These are phyloP conservation scores for Ilyonectria robusta DNA, from an alignment of 2,329 filamentous ascomycete species.

Conservation along the genomic window DNA sequence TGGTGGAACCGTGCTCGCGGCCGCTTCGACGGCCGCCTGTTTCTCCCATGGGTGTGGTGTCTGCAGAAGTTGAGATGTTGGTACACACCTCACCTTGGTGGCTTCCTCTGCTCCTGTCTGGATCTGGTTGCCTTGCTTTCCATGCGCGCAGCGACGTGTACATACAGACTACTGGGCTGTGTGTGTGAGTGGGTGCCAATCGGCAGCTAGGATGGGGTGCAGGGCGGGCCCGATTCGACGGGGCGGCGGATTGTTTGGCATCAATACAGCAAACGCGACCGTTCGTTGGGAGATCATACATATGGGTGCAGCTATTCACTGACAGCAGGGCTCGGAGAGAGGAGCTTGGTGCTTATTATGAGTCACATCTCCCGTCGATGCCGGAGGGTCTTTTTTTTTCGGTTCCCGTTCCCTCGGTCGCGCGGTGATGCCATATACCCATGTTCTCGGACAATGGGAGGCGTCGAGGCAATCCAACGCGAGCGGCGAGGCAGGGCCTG, in stretches of 20 bases:
- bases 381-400: conserved; percentile 22
- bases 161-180: conserved; percentile 35
- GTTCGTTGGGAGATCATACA: conserved; percentile 47
- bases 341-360: conserved; percentile 40
- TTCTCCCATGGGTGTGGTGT: conserved; percentile 28
- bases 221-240: conserved; percentile 47
- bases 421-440: neutral
- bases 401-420: conserved; percentile 10
- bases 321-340: conserved; percentile 37
- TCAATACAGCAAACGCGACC: conserved; percentile 48
- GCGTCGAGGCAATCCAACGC: conserved; percentile 21
- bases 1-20: conserved; percentile 34
- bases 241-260: conserved; percentile 49
- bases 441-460: conserved; percentile 3
- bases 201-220: conserved; percentile 44
- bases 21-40: conserved; percentile 30
- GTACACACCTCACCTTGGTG: conserved; percentile 42
- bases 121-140: conserved; percentile 25
- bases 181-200: conserved; percentile 46
- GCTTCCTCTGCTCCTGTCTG: conserved; percentile 28
- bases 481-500: conserved; percentile 6
- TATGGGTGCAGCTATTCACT: conserved; percentile 39
- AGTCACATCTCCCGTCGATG: conserved; percentile 44
- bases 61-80: conserved; percentile 20
- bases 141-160: conserved; percentile 43